Percentiles rank a stretch among this genome's conserved stretches.
Conservation (phyloP, 805 yeast species). For the Ogataea saltuana region DNA sequence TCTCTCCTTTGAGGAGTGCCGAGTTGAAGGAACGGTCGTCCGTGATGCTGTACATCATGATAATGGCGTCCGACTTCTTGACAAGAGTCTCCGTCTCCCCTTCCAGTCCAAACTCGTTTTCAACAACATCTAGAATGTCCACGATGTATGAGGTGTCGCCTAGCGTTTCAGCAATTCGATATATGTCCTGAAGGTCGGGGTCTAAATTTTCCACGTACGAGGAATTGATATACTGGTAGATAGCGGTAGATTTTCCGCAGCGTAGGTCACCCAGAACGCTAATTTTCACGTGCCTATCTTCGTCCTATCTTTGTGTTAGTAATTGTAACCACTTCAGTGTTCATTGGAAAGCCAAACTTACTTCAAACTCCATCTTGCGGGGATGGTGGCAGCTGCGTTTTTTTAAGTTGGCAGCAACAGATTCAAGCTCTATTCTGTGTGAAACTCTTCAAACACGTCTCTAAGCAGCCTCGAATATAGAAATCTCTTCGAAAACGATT, state of each 20-base stretch:
- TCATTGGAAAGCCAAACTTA: slow-evolving; percentile 6
- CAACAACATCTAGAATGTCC: slow-evolving; percentile 82
- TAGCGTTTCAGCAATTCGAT: slow-evolving; percentile 26
- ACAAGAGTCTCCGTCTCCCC: slow-evolving; percentile 18
- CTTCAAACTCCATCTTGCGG: neutral
- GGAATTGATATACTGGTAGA: slow-evolving; percentile 26
- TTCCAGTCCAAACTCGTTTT: slow-evolving; percentile 58
- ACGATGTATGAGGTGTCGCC: slow-evolving; percentile 41
- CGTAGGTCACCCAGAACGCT: slow-evolving; percentile 35
- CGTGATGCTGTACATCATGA: slow-evolving; percentile 51
- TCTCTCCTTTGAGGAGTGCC: slow-evolving; percentile 46
- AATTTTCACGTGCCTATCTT: slow-evolving; percentile 23
- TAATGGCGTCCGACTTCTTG: slow-evolving; percentile 46
- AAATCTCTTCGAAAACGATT: too few relatives aligned
- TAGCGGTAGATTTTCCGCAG: slow-evolving; percentile 36
- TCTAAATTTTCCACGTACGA: slow-evolving; percentile 27
- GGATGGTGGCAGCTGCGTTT: neutral
- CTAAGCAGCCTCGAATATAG: too few relatives aligned
- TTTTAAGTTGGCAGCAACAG: neutral
- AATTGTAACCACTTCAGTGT: neutral
- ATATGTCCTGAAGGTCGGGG: slow-evolving; percentile 33
- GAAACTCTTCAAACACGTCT: too few relatives aligned
- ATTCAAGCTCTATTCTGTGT: too few relatives aligned
- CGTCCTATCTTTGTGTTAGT: slow-evolving; percentile 9
- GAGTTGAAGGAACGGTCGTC: slow-evolving; percentile 49